Base-by-base conservation (phyloP, 106 monocot genomes). In the Dendrobium chrysotoxum region DNA sequence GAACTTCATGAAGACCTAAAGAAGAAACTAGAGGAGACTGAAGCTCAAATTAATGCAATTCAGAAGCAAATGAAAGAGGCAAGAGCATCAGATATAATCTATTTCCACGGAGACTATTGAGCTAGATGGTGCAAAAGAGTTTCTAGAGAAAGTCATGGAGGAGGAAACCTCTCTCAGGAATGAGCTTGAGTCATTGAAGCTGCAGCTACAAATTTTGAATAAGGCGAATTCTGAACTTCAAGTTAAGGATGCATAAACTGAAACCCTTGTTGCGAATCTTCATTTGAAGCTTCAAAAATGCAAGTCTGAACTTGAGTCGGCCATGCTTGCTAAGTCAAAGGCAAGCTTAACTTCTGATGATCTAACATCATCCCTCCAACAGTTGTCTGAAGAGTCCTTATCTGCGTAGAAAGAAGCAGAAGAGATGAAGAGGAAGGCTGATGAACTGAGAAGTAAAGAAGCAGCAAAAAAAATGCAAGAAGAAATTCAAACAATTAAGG, bases 231-330 rank as follows among this genome's bases (percentile, higher is more conserved):
- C 81, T 44, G 82, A 95, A 42, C 80, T 95, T 50, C 86, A 88
- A 77, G 64, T 80, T 41, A 90, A 88, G 85, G 94, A 92, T 79
- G 80, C 85, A 12, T 90, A 95, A 74, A 90, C 94, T 7, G 90
- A 95, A 79, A 70, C 82, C 28, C 35, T 77, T 18, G 84, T 85
- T 61, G 83, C 80, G 26, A 83, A 88, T 30, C 88, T 95, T 78
- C 81, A 92, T 46, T 44, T 81, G 26, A 83, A 95, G 72, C 86
- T 95, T 79, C 92, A 92, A 76, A 87, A 83, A 55, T 90, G 85
- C 83, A 95, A 92, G 80, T 75, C 75, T 79, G 88, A 95, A 53
- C 88, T 92, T 41, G 92, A 86, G 53, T 80, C 81, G 13, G 88
- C 90, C 42, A 77, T 80, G 5, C 73, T 75, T 46, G 85, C 84